A percentile compares a stretch with the other conserved stretches of the same genome.
Conservation (phyloP, 2,329 filamentous ascomycete genomes). For the Colletotrichum liriopes region DNA sequence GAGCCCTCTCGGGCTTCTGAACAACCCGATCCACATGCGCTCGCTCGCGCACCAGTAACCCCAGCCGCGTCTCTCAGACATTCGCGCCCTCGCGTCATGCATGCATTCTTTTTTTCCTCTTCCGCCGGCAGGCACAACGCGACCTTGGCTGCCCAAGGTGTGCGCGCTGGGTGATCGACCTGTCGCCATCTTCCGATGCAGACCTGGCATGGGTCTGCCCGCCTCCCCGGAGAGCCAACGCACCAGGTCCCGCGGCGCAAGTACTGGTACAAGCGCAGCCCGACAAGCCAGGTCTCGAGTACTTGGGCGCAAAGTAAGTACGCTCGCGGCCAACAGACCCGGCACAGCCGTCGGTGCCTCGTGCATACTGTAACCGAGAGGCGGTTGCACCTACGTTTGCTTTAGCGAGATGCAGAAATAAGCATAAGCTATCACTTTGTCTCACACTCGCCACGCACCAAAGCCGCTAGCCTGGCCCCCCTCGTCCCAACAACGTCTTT, state of each 20-base stretch:
- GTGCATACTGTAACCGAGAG: neutral
- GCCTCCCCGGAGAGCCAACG: neutral
- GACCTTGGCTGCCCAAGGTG: conserved; percentile 11
- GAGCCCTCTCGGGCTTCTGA: neutral
- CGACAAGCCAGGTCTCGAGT: conserved; percentile 3
- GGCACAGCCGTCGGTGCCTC: neutral
- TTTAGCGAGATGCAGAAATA: conserved; percentile 6
- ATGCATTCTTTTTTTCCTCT: conserved; percentile 1
- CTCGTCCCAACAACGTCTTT: neutral
- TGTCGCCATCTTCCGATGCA: conserved; percentile 35
- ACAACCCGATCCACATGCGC: neutral
- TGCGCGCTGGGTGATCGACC: conserved; percentile 25
- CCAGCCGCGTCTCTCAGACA: neutral
- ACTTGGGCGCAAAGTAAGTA: neutral
- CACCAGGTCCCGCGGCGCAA: neutral
- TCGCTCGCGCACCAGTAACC: neutral
- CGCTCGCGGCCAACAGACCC: neutral
- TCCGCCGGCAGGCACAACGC: neutral
- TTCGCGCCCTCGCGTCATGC: conserved; percentile 12
- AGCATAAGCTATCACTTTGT: conserved; percentile 8
- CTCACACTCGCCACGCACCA: neutral
- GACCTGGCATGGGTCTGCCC: conserved; percentile 20
- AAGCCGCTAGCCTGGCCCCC: neutral
- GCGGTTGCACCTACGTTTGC: neutral
- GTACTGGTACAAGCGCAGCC: conserved; percentile 23